Evolutionary conservation across 306 rosid genomes (phyloP), one percentile per base, ranked within the genome.

Genomic region (Bauhinia variegata): DNA sequence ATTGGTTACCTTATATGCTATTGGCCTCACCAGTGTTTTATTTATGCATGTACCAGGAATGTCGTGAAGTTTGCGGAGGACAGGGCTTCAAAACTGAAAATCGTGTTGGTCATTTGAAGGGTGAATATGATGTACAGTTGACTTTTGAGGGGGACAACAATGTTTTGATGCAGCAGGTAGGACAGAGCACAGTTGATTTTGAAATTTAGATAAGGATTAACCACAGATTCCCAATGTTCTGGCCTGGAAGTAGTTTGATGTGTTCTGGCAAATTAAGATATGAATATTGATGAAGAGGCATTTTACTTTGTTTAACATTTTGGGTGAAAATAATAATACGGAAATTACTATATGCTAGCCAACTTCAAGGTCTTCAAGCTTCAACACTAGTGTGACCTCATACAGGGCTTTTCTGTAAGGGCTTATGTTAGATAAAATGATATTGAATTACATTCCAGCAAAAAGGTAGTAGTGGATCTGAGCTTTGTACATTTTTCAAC

Each of bases 71-170:
- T 5, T 86, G 91, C 50, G 98, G 97, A 68, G 97, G 97, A 65
- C 98, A 93, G 68, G 98, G 98, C 5, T 1, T 74, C 42, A 93
- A 93, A 88, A 74, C 96, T 58, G 98, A 93, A 76, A 93, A 89
- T 70, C 96, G 85, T 68, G 60, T 93, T 23, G 97, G 98, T 77
- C 84, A 73, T 34, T 63, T 89, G 51, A 89, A 78, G 79, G 75
- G 82, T 76, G 98, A 93, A 76, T 84, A 47, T 73, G 98, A 93
- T 60, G 98, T 89, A 77, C 96, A 93, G 65, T 83, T 87, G n/a
- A 93, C 98, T 64, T 93, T 89, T 80, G 98, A 93, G 88, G 98
- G 98, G 56, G 98, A 93, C 79, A 93, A 93, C 83, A 90, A 93
- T 84, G 95, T 93, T 64, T 75, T 93, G 73, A 89, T 93, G 96